Conservation (phyloP, 352 stramenopile genomes). For the Phytophthora pinifolia region DNA sequence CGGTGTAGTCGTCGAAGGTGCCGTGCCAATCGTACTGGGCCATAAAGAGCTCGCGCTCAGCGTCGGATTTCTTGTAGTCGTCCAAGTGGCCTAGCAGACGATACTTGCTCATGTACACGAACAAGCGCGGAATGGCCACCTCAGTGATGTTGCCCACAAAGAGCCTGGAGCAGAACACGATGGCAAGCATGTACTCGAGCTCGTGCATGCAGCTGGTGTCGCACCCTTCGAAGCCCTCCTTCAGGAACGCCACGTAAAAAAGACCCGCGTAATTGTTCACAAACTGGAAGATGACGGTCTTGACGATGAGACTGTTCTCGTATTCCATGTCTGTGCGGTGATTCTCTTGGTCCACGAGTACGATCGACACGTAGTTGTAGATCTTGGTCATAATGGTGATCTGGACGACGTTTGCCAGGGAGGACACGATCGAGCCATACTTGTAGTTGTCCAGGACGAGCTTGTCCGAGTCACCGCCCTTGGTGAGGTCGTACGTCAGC, state of each 20-base stretch:
- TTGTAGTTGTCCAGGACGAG: conserved; percentile 67
- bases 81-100: conserved; percentile 56
- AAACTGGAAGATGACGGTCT: conserved; percentile 95
- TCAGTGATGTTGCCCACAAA: conserved; percentile 81
- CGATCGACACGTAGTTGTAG: conserved; percentile 87
- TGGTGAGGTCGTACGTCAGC: conserved; percentile 72
- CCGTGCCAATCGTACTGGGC: conserved; percentile 81
- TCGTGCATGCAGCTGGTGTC: conserved; percentile 84
- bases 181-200: conserved; percentile 90
- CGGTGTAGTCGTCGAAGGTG: conserved; percentile 93
- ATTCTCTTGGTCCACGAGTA: conserved; percentile 94
- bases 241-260: conserved; percentile 94
- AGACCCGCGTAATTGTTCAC: conserved; percentile 95
- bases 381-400: conserved; percentile 92
- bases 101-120: conserved; percentile 72
- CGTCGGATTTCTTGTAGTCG: conserved; percentile 49
- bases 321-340: conserved; percentile 89
- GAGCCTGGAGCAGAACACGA: conserved; percentile 91
- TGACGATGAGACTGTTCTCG: conserved; percentile 93
- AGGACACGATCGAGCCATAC: conserved; percentile 70
- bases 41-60: conserved; percentile 77
- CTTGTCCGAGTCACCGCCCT: conserved; percentile 53
- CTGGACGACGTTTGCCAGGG: conserved; percentile 73
- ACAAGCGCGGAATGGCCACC: conserved; percentile 72
- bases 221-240: conserved; percentile 75